Percentiles rank a stretch among this genome's conserved stretches.
phyloP scores from a whole-genome alignment of 1,284 basidiomycete genomes.

The Acaromyces ingoldii region DNA sequence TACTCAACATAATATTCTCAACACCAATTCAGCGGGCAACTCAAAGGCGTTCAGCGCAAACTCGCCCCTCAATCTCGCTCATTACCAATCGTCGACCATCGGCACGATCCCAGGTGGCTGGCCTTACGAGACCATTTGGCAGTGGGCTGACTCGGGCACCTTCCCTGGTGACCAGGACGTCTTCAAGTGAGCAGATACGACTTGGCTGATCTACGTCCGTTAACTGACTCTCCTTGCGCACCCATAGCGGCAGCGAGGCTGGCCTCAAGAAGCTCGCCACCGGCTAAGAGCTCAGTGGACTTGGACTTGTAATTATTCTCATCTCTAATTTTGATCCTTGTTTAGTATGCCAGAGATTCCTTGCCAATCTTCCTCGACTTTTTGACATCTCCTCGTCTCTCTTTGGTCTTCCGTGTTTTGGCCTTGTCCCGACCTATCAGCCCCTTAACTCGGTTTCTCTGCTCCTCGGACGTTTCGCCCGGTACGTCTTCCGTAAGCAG shows the following conservation, averaged over 20 bases:
- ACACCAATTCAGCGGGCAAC: too few relatives aligned
- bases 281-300: too few relatives aligned
- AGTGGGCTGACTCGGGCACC: conserved; percentile 58
- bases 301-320: too few relatives aligned
- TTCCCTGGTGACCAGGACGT: conserved; percentile 61
- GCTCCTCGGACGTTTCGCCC: conserved; percentile 1
- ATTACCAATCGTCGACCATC: conserved; percentile 52
- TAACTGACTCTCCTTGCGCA: too few relatives aligned
- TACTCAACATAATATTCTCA: too few relatives aligned
- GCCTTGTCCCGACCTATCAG: neutral
- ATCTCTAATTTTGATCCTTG: too few relatives aligned
- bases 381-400: neutral
- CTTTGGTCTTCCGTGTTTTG: neutral
- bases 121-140: conserved; percentile 61
- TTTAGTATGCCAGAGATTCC: neutral
- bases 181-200: conserved; percentile 52
- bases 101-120: conserved; percentile 20
- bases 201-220: neutral
- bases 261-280: too few relatives aligned
- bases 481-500: neutral
- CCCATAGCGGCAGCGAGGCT: too few relatives aligned
- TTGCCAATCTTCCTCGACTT: neutral
- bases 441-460: neutral
- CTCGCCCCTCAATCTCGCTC: conserved; percentile 63
- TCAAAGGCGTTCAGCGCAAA: conserved; percentile 55